Conservation (phyloP, 495 filamentous ascomycete genomes). For the Diplogelasinospora grovesii region DNA sequence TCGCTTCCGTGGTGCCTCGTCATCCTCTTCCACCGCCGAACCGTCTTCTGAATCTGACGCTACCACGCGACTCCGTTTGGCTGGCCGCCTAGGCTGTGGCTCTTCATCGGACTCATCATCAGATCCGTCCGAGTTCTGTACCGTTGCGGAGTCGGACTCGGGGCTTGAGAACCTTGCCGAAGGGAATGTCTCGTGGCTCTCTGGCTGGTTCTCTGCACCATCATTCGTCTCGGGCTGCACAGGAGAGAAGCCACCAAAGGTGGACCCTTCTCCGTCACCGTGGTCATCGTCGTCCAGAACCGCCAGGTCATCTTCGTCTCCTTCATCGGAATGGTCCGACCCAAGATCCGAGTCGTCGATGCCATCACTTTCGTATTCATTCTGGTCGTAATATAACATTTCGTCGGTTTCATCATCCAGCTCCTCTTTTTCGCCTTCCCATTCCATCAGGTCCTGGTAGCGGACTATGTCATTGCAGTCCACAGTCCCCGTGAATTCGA, state of each 20-base stretch:
- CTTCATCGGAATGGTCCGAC: background rate
- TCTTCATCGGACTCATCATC: background rate
- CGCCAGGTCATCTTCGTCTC: background rate
- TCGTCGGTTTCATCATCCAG: background rate
- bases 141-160: background rate
- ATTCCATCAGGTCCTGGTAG: too few relatives aligned
- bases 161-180: too few relatives aligned
- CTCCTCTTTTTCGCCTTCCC: too few relatives aligned
- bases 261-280: background rate
- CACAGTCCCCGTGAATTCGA: too few relatives aligned
- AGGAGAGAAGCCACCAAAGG: background rate
- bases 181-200: too few relatives aligned
- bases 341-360: background rate
- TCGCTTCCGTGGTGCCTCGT: background rate
- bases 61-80: background rate
- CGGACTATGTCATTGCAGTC: too few relatives aligned
- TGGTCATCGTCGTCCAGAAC: background rate
- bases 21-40: background rate
- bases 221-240: too few relatives aligned
- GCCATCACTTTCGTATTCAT: background rate
- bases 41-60: background rate
- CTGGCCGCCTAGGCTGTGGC: background rate
- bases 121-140: background rate
- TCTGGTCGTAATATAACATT: too few relatives aligned
- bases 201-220: too few relatives aligned